Percentiles rank a stretch among this genome's conserved stretches.
Evolutionary conservation across 2,329 filamentous ascomycete genomes (phyloP).

Genomic region (Alternaria incomplexa): DNA sequence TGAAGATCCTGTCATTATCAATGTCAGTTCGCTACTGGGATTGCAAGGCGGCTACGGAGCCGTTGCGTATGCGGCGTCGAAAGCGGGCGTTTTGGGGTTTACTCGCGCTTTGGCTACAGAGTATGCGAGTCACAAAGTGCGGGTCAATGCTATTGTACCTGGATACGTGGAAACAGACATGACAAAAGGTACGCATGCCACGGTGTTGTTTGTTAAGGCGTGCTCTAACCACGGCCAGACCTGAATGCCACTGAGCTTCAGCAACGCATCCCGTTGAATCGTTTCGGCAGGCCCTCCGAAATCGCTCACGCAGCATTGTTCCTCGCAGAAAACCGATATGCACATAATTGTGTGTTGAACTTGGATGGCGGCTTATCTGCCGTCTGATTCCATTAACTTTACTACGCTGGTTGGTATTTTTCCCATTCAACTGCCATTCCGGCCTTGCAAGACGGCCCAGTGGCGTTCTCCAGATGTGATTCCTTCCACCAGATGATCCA

Average conservation of each 20-base stretch:
- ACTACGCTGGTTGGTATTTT: background rate
- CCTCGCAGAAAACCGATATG: conserved; percentile 77
- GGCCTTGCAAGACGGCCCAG: background rate
- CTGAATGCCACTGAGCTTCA: conserved; percentile 42
- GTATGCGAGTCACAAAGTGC: conserved; percentile 65
- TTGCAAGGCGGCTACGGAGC: conserved; percentile 72
- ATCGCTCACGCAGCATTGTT: conserved; percentile 84
- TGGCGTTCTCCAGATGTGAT: background rate
- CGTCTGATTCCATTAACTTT: conserved; percentile 24
- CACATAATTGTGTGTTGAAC: conserved; percentile 86
- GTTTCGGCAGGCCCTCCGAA: conserved; percentile 72
- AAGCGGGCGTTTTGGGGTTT: conserved; percentile 77
- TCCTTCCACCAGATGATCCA: conserved; percentile 4
- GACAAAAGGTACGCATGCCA: conserved; percentile 66
- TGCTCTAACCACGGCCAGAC: conserved; percentile 38
- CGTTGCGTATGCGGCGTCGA: conserved; percentile 77
- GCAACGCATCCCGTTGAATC: conserved; percentile 65
- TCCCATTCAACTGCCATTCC: background rate
- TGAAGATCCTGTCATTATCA: conserved; percentile 68
- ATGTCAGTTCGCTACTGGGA: conserved; percentile 78
- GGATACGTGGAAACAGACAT: conserved; percentile 85
- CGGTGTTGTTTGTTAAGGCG: background rate
- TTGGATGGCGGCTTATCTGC: conserved; percentile 85
- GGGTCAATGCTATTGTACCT: conserved; percentile 81
- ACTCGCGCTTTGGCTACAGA: conserved; percentile 71